These are phyloP conservation scores for Trichoderma brevicompactum DNA, from an alignment of 2,329 filamentous ascomycete species.

Conservation along the genomic window DNA sequence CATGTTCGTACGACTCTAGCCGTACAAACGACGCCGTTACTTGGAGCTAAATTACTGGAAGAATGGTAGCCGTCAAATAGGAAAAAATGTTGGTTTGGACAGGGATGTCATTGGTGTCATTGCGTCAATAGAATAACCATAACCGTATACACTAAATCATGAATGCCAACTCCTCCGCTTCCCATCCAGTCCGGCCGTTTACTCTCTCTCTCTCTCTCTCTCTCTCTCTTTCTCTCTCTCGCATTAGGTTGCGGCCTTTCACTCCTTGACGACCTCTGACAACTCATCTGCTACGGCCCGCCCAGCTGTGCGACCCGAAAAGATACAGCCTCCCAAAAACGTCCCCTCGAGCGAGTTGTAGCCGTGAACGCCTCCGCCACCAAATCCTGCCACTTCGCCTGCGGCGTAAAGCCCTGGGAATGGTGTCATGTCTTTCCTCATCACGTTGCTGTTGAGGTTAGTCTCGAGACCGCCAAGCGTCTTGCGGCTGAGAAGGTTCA, in stretches of 20 bases:
- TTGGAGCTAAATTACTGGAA: background rate
- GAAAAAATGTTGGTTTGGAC: background rate
- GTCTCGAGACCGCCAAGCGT: constrained; percentile 65
- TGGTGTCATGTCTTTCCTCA: constrained; percentile 51
- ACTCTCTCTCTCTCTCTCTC: background rate
- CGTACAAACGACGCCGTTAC: background rate
- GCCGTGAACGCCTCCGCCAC: constrained; percentile 65
- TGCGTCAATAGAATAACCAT: constrained; percentile 12
- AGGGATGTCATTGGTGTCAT: constrained; percentile 22
- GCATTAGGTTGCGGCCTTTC: constrained; percentile 6
- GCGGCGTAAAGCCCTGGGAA: constrained; percentile 64
- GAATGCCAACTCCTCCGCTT: constrained; percentile 19
- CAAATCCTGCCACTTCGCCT: constrained; percentile 64
- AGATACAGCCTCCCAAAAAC: constrained; percentile 66
- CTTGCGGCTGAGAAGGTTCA: constrained; percentile 66
- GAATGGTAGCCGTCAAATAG: background rate
- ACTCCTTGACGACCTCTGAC: constrained; percentile 15
- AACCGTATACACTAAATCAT: constrained; percentile 18
- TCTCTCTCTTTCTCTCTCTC: background rate
- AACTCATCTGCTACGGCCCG: constrained; percentile 57
- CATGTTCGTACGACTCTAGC: background rate
- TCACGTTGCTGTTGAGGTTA: constrained; percentile 59
- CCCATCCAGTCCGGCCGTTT: background rate
- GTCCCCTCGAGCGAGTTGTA: constrained; percentile 66
- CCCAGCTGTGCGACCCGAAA: constrained; percentile 62